phyloP scores from a whole-genome alignment of 2,329 filamentous ascomycete species.

The Fragosphaeria purpurea region DNA sequence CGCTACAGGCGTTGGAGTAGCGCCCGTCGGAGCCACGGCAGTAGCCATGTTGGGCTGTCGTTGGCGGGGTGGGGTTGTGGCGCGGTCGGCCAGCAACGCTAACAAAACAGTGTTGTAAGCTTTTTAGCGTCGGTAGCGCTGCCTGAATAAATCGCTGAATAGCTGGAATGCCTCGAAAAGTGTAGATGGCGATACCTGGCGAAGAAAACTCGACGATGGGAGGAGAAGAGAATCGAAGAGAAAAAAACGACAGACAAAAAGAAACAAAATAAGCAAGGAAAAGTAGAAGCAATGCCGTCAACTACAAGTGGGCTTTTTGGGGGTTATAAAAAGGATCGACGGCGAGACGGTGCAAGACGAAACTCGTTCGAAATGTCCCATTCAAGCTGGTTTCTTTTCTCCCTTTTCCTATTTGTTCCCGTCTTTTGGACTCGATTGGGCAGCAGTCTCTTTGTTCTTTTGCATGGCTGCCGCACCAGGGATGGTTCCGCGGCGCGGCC shows the following conservation, averaged over 20 bases:
- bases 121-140: too few species aligned
- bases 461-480: neutral
- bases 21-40: neutral
- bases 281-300: neutral
- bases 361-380: too few species aligned
- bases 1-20: neutral
- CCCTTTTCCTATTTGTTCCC: neutral
- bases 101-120: too few species aligned
- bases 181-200: neutral
- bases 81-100: too few species aligned
- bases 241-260: neutral
- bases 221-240: neutral
- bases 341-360: neutral
- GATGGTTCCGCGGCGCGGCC: neutral
- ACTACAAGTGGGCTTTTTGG: neutral
- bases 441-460: too few species aligned
- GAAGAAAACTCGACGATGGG: neutral
- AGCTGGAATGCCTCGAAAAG: too few species aligned
- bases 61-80: too few species aligned
- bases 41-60: too few species aligned
- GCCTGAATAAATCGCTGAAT: too few species aligned
- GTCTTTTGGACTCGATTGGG: neutral
- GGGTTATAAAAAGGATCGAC: slow-evolving; percentile 6
- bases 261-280: neutral
- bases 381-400: neutral